These are phyloP conservation scores for Apiotrichum veenhuisii DNA, from an alignment of 1,284 basidiomycete species.

Conservation along the genomic window DNA sequence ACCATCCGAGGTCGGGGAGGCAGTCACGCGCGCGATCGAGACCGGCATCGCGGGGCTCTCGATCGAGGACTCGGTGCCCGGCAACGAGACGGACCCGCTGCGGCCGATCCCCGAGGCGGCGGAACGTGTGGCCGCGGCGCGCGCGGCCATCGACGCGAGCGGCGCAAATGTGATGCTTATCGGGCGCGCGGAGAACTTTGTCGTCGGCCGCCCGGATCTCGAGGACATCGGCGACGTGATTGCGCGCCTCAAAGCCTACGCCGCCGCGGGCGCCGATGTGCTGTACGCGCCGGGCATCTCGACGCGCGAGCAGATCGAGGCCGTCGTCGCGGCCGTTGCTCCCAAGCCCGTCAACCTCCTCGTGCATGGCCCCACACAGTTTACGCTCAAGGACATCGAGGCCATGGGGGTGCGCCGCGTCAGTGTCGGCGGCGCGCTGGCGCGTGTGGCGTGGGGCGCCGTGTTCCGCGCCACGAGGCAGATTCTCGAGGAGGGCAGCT, in stretches of 20 bases:
- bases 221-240: conserved; percentile 4
- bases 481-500: conserved; percentile 1
- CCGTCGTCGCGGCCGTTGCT: conserved; percentile 5
- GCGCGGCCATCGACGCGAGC: conserved; percentile 1
- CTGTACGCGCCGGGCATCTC: conserved; percentile 5
- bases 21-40: background rate
- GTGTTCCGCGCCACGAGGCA: background rate
- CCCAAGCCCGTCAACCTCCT: conserved; percentile 11
- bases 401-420: conserved; percentile 3
- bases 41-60: conserved; percentile 6
- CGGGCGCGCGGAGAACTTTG: conserved; percentile 8
- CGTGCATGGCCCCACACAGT: background rate
- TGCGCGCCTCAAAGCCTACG: conserved; percentile 4
- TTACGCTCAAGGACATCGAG: conserved; percentile 1
- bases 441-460: conserved; percentile 4
- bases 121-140: conserved; percentile 3
- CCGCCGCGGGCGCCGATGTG: conserved; percentile 1
- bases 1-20: background rate
- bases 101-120: background rate
- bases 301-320: conserved; percentile 1
- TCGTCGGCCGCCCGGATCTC: background rate
- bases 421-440: conserved; percentile 4
- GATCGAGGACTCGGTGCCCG: conserved; percentile 3
- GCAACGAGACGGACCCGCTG: background rate
- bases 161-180: conserved; percentile 3